phyloP scores from a whole-genome alignment of 2,329 filamentous ascomycete species.

The Talaromyces sp. region DNA sequence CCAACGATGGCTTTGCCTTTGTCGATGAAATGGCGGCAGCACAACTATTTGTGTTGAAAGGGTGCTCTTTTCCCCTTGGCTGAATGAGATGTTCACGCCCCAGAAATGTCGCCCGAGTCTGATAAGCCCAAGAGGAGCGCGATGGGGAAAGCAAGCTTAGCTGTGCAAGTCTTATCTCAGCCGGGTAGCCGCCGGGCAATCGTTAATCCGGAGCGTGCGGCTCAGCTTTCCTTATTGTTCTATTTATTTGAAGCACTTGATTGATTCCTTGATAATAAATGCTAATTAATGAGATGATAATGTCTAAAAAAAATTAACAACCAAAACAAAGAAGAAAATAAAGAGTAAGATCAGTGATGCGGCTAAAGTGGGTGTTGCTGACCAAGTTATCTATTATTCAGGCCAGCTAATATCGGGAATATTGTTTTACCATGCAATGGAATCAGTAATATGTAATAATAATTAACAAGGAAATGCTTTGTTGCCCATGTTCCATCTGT shows the following conservation, averaged over 20 bases:
- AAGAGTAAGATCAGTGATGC: not conserved
- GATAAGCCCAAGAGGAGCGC: not conserved
- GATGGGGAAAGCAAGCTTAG: not conserved
- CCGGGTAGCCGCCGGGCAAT: not conserved
- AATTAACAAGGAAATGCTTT: not conserved
- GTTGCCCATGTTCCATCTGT: no score
- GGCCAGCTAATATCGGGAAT: no score
- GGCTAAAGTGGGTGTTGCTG: not conserved
- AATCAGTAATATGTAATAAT: not conserved
- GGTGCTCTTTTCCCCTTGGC: not conserved
- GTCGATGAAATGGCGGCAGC: not conserved
- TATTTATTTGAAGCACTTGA: no score
- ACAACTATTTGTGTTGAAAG: not conserved
- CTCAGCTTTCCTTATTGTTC: not conserved
- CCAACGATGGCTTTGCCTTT: not conserved
- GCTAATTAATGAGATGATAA: not conserved
- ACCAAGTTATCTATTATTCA: not conserved
- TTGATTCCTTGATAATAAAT: no score
- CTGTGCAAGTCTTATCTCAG: not conserved
- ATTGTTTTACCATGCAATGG: not conserved
- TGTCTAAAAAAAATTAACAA: not conserved
- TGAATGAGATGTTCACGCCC: not conserved
- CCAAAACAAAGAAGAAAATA: not conserved
- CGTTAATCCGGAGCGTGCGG: not conserved
- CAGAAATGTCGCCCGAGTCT: not conserved